These are phyloP conservation scores for Ascochyta koolunga DNA, from an alignment of 2,329 filamentous ascomycete genomes.

Conservation along the genomic window DNA sequence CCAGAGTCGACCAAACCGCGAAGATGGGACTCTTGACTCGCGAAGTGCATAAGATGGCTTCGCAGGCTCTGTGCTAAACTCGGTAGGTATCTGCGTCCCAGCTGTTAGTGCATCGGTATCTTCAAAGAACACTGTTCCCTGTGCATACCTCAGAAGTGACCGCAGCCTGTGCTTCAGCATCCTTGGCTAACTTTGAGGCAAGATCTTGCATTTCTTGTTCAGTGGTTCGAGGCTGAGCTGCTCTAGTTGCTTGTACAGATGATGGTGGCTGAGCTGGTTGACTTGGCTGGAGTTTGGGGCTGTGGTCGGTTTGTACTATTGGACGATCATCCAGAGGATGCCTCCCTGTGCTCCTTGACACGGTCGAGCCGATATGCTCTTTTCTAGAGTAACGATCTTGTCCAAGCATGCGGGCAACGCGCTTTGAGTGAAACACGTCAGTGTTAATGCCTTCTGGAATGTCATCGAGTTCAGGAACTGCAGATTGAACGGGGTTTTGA, in stretches of 20 bases:
- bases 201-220: conserved; percentile 53
- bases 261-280: conserved; percentile 21
- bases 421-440: conserved; percentile 66
- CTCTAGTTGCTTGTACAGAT: conserved; percentile 9
- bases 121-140: background rate
- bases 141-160: conserved; percentile 35
- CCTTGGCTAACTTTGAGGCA: conserved; percentile 55
- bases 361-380: conserved; percentile 36
- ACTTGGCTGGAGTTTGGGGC: conserved; percentile 42
- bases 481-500: conserved; percentile 35
- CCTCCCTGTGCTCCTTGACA: conserved; percentile 33
- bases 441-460: conserved; percentile 64
- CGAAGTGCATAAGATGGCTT: conserved; percentile 69
- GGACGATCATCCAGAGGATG: conserved; percentile 47
- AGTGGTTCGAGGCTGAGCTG: conserved; percentile 20
- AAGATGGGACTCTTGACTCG: conserved; percentile 89
- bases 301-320: conserved; percentile 43
- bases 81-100: conserved; percentile 39
- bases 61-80: conserved; percentile 33
- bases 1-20: conserved; percentile 85
- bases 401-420: conserved; percentile 62
- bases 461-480: conserved; percentile 50
- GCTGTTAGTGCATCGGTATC: conserved; percentile 57
- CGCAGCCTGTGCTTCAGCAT: conserved; percentile 30
- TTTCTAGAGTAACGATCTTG: conserved; percentile 49